Evolutionary conservation across 768 basidiomycete species (phyloP), one percentile per base, ranked within the genome.

Genomic region (Kwoniella sp.): DNA sequence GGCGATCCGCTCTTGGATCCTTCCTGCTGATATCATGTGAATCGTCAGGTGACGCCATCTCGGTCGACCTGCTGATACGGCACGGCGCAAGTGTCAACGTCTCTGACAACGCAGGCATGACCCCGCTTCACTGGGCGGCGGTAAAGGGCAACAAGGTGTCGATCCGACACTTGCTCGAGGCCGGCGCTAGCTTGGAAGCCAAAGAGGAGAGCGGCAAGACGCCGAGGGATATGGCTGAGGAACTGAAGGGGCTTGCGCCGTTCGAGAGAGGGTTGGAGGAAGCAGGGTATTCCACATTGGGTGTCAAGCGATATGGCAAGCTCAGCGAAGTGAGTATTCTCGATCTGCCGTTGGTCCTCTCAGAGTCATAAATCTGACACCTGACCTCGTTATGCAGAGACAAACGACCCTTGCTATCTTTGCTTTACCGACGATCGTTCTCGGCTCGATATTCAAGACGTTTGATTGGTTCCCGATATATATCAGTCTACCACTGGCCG

Each of bases 121-220:
- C 92, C 0, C 91, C 95, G 1, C 83, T 99, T 37, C 96, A 99
- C 75, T 98, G 96, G 96, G 94, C 93, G 1, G 94, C 94, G 31
- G 95, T 98, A 4, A 86, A 93, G 61, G 96, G 93, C n/a, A 95
- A 93, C 78, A 85, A 89, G 66, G 84, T 88, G 8, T 90, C 90
- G 74, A 95, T 99, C 55, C 85, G 90, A 51, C 85, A 89, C 54
- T 83, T 99, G 17, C 80, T 96, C 22, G 91, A 93, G 74, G 90
- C 89, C 45, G 95, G 93, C 0, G 91, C 88, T 0, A 91, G 92
- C 75, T 82, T 95, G 23, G 84, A 83, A 37, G 87, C 88, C 7
- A 90, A 90, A 74, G 93, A 96, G 71, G 86, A 85, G 11, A 87
- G 89, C 58, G 90, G 91, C 7, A 87, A 96, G 75, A 94, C 93